Base-by-base conservation (phyloP, 257 asterid species). In the Solanum clarkiae region DNA sequence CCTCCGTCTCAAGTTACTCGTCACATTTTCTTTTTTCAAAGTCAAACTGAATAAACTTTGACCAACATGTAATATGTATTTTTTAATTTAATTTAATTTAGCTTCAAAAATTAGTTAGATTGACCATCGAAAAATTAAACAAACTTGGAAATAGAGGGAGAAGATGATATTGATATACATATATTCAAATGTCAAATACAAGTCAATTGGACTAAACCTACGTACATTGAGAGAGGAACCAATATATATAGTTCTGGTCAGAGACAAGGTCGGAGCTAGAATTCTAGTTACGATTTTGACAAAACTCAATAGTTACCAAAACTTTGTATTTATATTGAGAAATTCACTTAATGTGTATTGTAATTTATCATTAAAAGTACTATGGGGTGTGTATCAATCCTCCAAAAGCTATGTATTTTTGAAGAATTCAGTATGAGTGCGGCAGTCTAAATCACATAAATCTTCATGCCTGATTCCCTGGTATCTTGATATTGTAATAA, bases 91-190 rank as follows among this genome's bases (percentile, higher is more conserved):
- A 63, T 63, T 1, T 13, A 10, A 63, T 63, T 26, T 24, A 22
- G 6, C 1, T 29, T 14, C 1, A 5, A 65, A 65, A 0, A 29
- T 3, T 65, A 65, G 6, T 2, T 14, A 65, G 14, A 65, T 14
- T 24, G 0, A 63, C 2, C 24, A 0, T 24, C 0, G 0, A 13
- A 6, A 24, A 26, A 0, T 3, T 8, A 63, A 63, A 63, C 10
- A 65, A 14, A 6, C 29, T 29, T 0, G 29, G 3, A 6, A 2
- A 3, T 2, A 65, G 4, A 65, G 14, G 20, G 6, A 22, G 8
- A 9, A 14, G 10, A n/a, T 66, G 45, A 69, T 69, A 40, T 4
- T 45, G 54, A 45, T 12, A 13, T 1, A 18, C 56, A n/a, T 45
- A 7, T n/a, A 22, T 45, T 72, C 2, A 72, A 72, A 7, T n/a